phyloP scores from a whole-genome alignment of 1,284 basidiomycete species.

The Ganoderma lingzhi region DNA sequence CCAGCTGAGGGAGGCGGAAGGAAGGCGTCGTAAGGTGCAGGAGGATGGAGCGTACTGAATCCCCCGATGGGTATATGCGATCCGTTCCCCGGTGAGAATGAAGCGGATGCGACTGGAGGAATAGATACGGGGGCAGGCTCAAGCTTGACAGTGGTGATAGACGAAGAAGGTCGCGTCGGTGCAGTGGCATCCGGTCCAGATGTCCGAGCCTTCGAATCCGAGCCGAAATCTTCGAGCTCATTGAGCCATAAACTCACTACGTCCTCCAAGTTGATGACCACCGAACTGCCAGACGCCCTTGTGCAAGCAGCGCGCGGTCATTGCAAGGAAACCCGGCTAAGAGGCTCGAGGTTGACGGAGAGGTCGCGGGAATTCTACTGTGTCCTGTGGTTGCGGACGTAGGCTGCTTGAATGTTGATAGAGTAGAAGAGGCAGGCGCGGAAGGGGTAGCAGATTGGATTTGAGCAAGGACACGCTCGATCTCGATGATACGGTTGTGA shows the following conservation, averaged over 20 bases:
- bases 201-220: conserved; percentile 22
- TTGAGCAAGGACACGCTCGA: conserved; percentile 61
- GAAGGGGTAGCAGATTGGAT: conserved; percentile 41
- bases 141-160: conserved; percentile 50
- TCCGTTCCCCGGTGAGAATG: conserved; percentile 23
- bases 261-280: conserved; percentile 64
- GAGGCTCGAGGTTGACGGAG: conserved; percentile 30
- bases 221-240: conserved; percentile 33
- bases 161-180: conserved; percentile 25
- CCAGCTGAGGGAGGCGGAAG: conserved; percentile 33
- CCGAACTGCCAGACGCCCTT: conserved; percentile 54
- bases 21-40: conserved; percentile 33
- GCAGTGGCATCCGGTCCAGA: conserved; percentile 24
- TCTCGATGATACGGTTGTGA: conserved; percentile 76
- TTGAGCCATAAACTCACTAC: conserved; percentile 64
- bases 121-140: conserved; percentile 51
- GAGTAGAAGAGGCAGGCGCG: conserved; percentile 27
- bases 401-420: conserved; percentile 35
- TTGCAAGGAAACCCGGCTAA: conserved; percentile 41
- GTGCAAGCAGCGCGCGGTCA: conserved; percentile 52
- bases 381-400: conserved; percentile 19
- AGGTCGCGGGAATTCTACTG: conserved; percentile 36
- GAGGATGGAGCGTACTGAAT: conserved; percentile 25
- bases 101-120: conserved; percentile 30
- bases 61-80: conserved; percentile 20